Conservation (phyloP, 495 filamentous ascomycete species). For the Tetracladium marchalianum region DNA sequence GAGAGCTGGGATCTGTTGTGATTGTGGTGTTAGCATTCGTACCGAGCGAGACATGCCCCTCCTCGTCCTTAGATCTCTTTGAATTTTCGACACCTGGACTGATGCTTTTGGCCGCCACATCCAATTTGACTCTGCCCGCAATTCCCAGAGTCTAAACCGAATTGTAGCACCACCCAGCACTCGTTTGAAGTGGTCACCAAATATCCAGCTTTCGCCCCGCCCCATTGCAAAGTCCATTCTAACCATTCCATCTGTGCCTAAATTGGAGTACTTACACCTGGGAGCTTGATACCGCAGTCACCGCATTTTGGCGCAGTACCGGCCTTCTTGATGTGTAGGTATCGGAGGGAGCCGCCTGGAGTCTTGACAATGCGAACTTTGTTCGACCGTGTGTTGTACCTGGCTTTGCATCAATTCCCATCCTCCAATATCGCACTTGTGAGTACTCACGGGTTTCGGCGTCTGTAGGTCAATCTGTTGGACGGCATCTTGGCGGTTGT, state of each 20-base stretch:
- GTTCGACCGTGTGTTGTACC: conserved; percentile 97
- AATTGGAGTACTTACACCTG: conserved; percentile 63
- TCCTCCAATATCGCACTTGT: conserved; percentile 4
- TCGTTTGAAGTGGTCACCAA: too few species aligned
- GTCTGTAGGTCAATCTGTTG: conserved; percentile 69
- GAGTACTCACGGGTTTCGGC: conserved; percentile 78
- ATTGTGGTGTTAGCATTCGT: conserved; percentile 11
- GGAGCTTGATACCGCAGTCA: conserved; percentile 93
- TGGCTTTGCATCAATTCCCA: conserved; percentile 22
- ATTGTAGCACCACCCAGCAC: too few species aligned
- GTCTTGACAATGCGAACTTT: conserved; percentile 94
- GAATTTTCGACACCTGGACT: not conserved
- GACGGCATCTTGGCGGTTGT: conserved; percentile 47
- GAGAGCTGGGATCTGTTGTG: conserved; percentile 78
- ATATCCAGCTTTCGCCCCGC: too few species aligned
- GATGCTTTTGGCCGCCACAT: too few species aligned
- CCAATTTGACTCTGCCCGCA: too few species aligned
- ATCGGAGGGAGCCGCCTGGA: conserved; percentile 84
- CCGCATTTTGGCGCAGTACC: conserved; percentile 95
- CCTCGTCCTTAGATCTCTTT: not conserved
- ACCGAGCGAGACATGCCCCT: not conserved
- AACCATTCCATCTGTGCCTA: not conserved
- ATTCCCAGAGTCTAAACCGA: too few species aligned
- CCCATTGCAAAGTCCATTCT: not conserved
- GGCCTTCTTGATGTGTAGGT: conserved; percentile 98